Conservation (phyloP, 2,329 filamentous ascomycete species). For the Beauveria rudraprayagi region DNA sequence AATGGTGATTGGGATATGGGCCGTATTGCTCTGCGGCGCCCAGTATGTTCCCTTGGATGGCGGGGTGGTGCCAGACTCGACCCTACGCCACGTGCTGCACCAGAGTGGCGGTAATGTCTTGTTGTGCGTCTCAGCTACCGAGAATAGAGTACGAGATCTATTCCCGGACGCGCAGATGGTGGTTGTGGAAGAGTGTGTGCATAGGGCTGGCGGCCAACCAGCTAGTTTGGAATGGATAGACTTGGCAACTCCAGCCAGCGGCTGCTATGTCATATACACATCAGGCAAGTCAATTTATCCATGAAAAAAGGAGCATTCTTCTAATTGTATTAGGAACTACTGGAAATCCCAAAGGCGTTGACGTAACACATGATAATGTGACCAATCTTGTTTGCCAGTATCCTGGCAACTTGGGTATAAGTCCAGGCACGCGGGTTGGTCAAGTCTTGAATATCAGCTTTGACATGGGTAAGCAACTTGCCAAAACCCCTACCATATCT, state of each 20-base stretch:
- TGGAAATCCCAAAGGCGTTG: slow-evolving; percentile 50
- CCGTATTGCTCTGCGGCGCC: slow-evolving; percentile 46
- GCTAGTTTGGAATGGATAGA: slow-evolving; percentile 16
- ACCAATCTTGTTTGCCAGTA: slow-evolving; percentile 43
- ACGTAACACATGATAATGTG: slow-evolving; percentile 47
- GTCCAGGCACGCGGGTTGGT: slow-evolving; percentile 41
- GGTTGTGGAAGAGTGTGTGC: slow-evolving; percentile 21
- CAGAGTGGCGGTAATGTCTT: slow-evolving; percentile 37
- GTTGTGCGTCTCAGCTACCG: slow-evolving; percentile 37
- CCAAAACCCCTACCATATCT: background rate
- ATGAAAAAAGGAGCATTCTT: background rate
- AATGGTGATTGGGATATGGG: slow-evolving; percentile 50
- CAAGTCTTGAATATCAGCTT: slow-evolving; percentile 52
- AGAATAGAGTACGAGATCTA: slow-evolving; percentile 24
- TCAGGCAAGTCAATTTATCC: slow-evolving; percentile 30
- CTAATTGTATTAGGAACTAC: slow-evolving; percentile 36
- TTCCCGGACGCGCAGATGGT: slow-evolving; percentile 19
- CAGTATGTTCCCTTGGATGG: slow-evolving; percentile 55
- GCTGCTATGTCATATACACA: slow-evolving; percentile 46
- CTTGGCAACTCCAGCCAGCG: slow-evolving; percentile 27
- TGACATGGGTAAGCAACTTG: slow-evolving; percentile 45
- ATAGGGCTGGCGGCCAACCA: background rate
- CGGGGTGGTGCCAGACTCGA: slow-evolving; percentile 39
- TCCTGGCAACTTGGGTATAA: slow-evolving; percentile 44
- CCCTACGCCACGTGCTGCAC: slow-evolving; percentile 40